Base-by-base conservation (phyloP, 768 basidiomycete genomes). In the Mycena sanguinolenta region DNA sequence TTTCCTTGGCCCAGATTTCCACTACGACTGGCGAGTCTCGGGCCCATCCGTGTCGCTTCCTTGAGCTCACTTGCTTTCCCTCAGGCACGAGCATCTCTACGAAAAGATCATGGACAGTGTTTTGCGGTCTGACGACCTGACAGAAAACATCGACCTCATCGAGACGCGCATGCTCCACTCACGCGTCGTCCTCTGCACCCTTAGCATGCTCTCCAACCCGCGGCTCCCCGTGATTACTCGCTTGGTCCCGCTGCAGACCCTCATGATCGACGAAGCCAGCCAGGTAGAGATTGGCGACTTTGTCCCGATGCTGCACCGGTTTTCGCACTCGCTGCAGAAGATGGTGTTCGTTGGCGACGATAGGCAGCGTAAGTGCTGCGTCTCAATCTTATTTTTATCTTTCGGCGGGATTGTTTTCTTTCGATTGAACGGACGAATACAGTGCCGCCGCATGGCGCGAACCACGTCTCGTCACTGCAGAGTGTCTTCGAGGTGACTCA, bases 81-180 rank as follows among this genome's bases (percentile, higher is more conserved):
- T 5, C 74, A 94, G 93, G 92, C 91, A 94, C 78, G 92, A 93
- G 67, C 90, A 93, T 75, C 80, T 92, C 0, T 94, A 94, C 73
- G 71, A 77, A 2, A 76, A 84, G 27, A 83, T 91, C 46, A 75
- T 73, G 25, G 27, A 73, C 23, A 87, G 90, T 57, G 77, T 88
- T 10, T 87, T 94, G 42, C 79, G 83, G 2, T 86, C 88, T 32
- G 81, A 82, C 65, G 62, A 75, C 21, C 77, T 84, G 34, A 44
- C 61, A 3, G 63, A 76, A 10, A 72, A 78, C 63, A 5, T 67
- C 9, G 62, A 79, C 5, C 76, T 58, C 4, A 71, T 79, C 6
- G 60, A 70, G 67, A 67, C 63, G 65, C 82, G 75, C 9, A 64
- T 87, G 28, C 62, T 68, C 27, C 83, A 78, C 13, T 83, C 83